Evolutionary conservation across 2,329 filamentous ascomycete genomes (phyloP).

Genomic region (Pseudocercospora cruenta): DNA sequence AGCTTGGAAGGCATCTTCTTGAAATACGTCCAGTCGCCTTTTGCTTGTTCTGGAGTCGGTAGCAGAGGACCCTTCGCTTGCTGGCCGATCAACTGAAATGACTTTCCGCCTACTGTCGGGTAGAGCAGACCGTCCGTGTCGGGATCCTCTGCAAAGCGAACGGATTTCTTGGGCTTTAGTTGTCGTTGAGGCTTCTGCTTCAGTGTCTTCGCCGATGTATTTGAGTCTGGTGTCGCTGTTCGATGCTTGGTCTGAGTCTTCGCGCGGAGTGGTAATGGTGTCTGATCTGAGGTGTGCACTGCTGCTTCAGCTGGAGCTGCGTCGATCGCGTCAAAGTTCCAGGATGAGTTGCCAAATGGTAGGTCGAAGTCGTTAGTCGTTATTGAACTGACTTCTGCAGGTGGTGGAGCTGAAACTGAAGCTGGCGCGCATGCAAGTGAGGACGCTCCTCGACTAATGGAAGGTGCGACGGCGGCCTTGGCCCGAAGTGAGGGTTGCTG

Average conservation of each 20-base stretch:
- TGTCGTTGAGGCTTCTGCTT: neutral
- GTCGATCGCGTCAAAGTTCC: neutral
- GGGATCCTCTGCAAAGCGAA: neutral
- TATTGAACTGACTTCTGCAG: neutral
- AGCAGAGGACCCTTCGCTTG: constrained; percentile 5
- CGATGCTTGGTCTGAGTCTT: neutral
- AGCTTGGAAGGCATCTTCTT: neutral
- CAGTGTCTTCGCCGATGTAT: neutral
- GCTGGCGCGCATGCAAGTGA: neutral
- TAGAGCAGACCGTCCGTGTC: neutral
- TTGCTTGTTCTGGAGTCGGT: neutral
- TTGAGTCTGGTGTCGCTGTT: neutral
- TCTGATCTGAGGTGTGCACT: neutral
- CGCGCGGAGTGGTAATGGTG: neutral
- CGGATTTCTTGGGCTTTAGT: constrained; percentile 1
- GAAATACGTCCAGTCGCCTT: constrained; percentile 5
- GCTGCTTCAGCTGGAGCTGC: neutral
- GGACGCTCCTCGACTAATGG: neutral
- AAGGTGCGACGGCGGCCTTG: neutral
- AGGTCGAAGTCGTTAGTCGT: neutral
- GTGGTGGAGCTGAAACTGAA: neutral
- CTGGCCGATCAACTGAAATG: constrained; percentile 7
- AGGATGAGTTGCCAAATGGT: neutral
- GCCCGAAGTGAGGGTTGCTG: neutral
- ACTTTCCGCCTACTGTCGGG: neutral